Conservation (phyloP, 2,329 filamentous ascomycete genomes). For the Cercospora zeae-maydis region DNA sequence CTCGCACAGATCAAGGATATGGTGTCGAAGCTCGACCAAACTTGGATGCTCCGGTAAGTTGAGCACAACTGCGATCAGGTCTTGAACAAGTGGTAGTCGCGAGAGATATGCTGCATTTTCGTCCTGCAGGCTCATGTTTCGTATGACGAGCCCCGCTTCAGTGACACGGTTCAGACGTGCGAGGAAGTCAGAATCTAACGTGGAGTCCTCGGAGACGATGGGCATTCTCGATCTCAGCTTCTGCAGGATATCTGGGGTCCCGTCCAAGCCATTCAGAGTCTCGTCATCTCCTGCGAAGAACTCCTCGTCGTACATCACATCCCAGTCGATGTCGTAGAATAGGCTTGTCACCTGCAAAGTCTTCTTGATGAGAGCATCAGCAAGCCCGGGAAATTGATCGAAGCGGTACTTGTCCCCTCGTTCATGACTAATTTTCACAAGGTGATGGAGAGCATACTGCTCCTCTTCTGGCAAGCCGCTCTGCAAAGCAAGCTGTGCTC, state of each 20-base stretch:
- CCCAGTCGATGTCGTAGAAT: slow-evolving; percentile 81
- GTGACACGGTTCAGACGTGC: slow-evolving; percentile 72
- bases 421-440: slow-evolving; percentile 94
- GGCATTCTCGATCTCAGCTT: slow-evolving; percentile 61
- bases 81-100: slow-evolving; percentile 69
- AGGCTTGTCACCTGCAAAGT: slow-evolving; percentile 72
- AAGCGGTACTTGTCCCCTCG: slow-evolving; percentile 95
- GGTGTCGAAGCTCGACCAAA: slow-evolving; percentile 81
- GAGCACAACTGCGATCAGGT: slow-evolving; percentile 77
- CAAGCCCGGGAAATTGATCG: slow-evolving; percentile 82
- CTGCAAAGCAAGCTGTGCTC: slow-evolving; percentile 77
- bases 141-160: slow-evolving; percentile 80
- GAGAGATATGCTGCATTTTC: slow-evolving; percentile 84
- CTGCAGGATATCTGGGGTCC: slow-evolving; percentile 68
- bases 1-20: slow-evolving; percentile 86
- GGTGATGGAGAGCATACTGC: slow-evolving; percentile 85
- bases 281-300: slow-evolving; percentile 51
- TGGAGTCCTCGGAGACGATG: slow-evolving; percentile 60
- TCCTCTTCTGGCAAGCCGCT: slow-evolving; percentile 78
- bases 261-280: slow-evolving; percentile 61
- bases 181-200: slow-evolving; percentile 68
- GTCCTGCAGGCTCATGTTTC: slow-evolving; percentile 92
- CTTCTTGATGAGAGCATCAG: slow-evolving; percentile 83
- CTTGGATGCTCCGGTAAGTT: slow-evolving; percentile 69
- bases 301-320: slow-evolving; percentile 63